Conservation (phyloP, 768 basidiomycete genomes). For the Trametes punicea region DNA sequence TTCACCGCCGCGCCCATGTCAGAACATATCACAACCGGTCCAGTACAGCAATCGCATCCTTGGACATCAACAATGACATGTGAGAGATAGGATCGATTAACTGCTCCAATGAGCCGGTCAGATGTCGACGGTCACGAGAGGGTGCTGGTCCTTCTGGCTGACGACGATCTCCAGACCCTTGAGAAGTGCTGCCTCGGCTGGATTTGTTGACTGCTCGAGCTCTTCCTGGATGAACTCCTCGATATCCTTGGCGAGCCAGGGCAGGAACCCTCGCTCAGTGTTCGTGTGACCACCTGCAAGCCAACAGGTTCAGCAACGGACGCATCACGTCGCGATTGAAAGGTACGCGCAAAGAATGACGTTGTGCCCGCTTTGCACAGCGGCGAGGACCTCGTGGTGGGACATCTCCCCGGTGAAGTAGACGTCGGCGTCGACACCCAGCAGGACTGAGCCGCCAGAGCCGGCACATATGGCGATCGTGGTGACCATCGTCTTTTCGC, state of each 20-base stretch:
- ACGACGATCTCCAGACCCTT: slow-evolving; percentile 57
- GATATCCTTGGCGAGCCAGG: slow-evolving; percentile 66
- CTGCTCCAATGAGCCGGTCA: neutral
- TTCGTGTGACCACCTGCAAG: slow-evolving; percentile 83
- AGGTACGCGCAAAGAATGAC: slow-evolving; percentile 75
- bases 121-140: slow-evolving; percentile 58
- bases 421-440: slow-evolving; percentile 72
- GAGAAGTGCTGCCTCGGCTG: slow-evolving; percentile 25
- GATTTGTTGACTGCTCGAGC: slow-evolving; percentile 28
- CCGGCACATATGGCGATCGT: slow-evolving; percentile 92
- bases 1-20: neutral
- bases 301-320: slow-evolving; percentile 16
- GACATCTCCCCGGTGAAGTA: slow-evolving; percentile 93
- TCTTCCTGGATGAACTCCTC: slow-evolving; percentile 44
- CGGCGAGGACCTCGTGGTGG: slow-evolving; percentile 86
- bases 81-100: neutral
- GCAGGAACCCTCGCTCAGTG: slow-evolving; percentile 92
- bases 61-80: neutral
- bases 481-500: slow-evolving; percentile 31
- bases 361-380: slow-evolving; percentile 69
- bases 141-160: slow-evolving; percentile 72
- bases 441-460: slow-evolving; percentile 76
- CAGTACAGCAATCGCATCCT: neutral
- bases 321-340: neutral
- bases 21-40: neutral